Conservation (phyloP, 2,329 filamentous ascomycete species). For the Claviceps sp. region DNA sequence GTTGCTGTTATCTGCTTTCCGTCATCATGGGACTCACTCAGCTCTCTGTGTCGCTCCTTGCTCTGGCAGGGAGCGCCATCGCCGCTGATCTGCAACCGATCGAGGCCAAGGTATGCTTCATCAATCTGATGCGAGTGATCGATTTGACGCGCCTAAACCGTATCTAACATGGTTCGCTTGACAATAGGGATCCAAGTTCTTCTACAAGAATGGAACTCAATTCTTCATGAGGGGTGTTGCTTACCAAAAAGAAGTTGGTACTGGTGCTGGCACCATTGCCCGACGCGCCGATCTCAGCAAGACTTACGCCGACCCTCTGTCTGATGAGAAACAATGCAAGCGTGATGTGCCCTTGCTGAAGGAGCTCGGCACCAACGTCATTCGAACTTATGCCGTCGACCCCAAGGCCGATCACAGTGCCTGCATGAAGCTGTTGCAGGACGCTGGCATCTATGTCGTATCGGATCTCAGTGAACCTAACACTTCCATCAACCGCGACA, state of each 20-base stretch:
- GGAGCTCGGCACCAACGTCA: constrained; percentile 75
- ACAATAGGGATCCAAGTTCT: constrained; percentile 68
- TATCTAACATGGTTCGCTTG: neutral
- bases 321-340: constrained; percentile 56
- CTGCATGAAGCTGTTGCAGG: constrained; percentile 74
- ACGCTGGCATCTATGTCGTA: constrained; percentile 88
- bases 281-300: constrained; percentile 16
- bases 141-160: neutral
- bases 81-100: constrained; percentile 41
- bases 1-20: neutral
- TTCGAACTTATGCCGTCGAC: constrained; percentile 90
- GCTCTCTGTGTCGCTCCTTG: constrained; percentile 21
- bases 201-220: constrained; percentile 59
- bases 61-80: constrained; percentile 27
- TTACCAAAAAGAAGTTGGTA: constrained; percentile 71
- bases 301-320: constrained; percentile 70
- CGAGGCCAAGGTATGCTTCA: constrained; percentile 48
- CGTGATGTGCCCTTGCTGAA: constrained; percentile 75
- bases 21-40: constrained; percentile 21
- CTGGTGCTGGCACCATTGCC: constrained; percentile 35
- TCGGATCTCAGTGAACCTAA: constrained; percentile 76
- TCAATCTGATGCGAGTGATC: neutral
- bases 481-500: constrained; percentile 72
- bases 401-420: constrained; percentile 61
- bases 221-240: constrained; percentile 84